Percentiles rank a stretch among this genome's conserved stretches.
These are phyloP conservation scores for Auxenochlorella pyrenoidosa DNA, from an alignment of 139 green algal genomes.

Conservation along the genomic window DNA sequence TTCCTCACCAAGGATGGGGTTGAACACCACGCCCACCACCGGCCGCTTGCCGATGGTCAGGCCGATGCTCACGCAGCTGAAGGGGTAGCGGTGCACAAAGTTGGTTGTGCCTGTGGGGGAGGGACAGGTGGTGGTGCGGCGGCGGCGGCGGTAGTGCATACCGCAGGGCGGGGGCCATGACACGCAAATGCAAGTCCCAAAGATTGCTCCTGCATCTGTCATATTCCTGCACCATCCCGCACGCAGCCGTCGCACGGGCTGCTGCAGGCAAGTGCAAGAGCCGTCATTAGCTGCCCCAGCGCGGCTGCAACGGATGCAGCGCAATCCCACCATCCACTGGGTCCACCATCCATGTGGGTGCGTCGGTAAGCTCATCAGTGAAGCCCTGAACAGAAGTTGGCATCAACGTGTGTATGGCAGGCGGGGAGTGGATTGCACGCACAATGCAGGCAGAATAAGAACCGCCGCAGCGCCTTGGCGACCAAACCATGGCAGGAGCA, in stretches of 20 bases:
- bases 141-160: neutral
- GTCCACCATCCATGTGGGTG: conserved; percentile 95
- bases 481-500: no score
- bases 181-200: no score
- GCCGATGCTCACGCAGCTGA: conserved; percentile 91
- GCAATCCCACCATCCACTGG: conserved; percentile 58
- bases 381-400: conserved; percentile 45
- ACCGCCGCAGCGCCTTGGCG: no score
- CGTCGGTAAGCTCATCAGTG: conserved; percentile 71
- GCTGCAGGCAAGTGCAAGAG: no score
- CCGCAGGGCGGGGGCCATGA: neutral
- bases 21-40: conserved; percentile 96
- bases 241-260: no score
- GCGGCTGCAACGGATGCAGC: neutral
- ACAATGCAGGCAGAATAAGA: no score
- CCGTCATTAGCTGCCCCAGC: no score
- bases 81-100: conserved; percentile 98
- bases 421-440: neutral
- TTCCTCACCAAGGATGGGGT: conserved; percentile 92
- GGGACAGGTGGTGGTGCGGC: neutral
- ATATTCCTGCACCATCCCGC: no score
- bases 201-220: no score
- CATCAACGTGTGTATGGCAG: no score
- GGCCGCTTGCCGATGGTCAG: conserved; percentile 71
- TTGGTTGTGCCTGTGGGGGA: conserved; percentile 93